Percentiles rank a stretch among this genome's conserved stretches.
Conservation (phyloP, 2,329 filamentous ascomycete species). For the Aureobasidium zeae region DNA sequence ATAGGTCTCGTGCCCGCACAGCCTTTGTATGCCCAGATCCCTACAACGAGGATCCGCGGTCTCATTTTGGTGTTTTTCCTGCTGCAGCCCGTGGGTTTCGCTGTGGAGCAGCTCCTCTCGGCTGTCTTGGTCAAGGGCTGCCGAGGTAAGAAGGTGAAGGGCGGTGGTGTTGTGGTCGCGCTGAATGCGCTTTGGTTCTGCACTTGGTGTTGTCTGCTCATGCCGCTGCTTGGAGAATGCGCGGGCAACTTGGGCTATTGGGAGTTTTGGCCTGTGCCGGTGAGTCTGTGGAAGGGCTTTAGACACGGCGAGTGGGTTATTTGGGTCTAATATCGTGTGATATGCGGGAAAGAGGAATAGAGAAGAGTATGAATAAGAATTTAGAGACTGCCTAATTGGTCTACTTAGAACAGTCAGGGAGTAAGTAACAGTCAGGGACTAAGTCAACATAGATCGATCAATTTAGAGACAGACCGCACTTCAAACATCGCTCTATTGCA, state of each 20-base stretch:
- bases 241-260: slow-evolving; percentile 22
- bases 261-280: slow-evolving; percentile 21
- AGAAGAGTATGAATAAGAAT: too few relatives aligned
- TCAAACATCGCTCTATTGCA: too few relatives aligned
- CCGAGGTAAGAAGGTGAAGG: too few relatives aligned
- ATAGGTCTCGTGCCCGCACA: slow-evolving; percentile 26
- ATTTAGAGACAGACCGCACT: too few relatives aligned
- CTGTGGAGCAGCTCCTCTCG: slow-evolving; percentile 20
- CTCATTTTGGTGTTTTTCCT: slow-evolving; percentile 24
- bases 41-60: slow-evolving; percentile 5
- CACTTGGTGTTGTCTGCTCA: slow-evolving; percentile 20
- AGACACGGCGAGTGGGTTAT: slow-evolving; percentile 19
- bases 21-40: slow-evolving; percentile 18
- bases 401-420: too few relatives aligned
- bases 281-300: slow-evolving; percentile 21
- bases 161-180: slow-evolving; percentile 15
- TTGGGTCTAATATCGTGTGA: too few relatives aligned
- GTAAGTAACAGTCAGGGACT: too few relatives aligned
- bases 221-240: slow-evolving; percentile 22
- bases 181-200: slow-evolving; percentile 21
- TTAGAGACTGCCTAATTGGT: too few relatives aligned
- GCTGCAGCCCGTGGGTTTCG: slow-evolving; percentile 24
- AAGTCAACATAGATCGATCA: too few relatives aligned
- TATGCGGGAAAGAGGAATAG: too few relatives aligned
- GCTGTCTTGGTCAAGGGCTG: background rate